These are phyloP conservation scores for Ceratonia siliqua DNA, from an alignment of 306 rosid species.

Conservation along the genomic window DNA sequence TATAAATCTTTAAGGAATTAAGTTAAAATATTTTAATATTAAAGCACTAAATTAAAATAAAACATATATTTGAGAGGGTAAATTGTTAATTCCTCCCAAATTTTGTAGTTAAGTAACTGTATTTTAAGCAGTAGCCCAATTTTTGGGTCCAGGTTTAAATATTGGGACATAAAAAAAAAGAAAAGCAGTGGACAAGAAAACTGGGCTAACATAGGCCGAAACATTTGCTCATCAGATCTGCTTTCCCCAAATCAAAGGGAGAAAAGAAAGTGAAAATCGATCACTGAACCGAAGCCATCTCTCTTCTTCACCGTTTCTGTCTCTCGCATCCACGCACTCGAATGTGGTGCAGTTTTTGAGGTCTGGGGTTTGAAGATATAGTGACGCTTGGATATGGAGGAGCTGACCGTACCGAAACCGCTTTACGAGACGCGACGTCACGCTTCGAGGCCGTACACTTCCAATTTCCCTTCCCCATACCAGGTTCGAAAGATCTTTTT, in stretches of 20 bases:
- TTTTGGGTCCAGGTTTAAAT: too few species aligned
- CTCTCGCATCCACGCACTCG: constrained; percentile 21
- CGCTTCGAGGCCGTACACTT: constrained; percentile 54
- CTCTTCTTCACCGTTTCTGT: not conserved
- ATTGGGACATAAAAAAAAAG: too few species aligned
- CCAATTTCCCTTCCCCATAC: constrained; percentile 64
- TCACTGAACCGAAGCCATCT: constrained; percentile 19
- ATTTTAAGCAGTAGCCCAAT: too few species aligned
- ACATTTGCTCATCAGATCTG: not conserved
- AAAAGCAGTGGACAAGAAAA: not conserved
- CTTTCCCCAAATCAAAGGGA: not conserved
- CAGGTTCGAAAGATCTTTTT: not conserved
- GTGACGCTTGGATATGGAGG: constrained; percentile 53
- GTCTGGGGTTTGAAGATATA: constrained; percentile 43
- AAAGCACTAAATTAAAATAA: too few species aligned
- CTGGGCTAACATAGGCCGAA: not conserved
- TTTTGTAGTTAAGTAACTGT: too few species aligned
- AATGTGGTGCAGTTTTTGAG: constrained; percentile 43
- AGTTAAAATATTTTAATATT: too few species aligned
- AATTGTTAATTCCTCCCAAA: too few species aligned
- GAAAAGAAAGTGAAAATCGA: not conserved
- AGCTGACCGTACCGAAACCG: constrained; percentile 30
- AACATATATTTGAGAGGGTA: too few species aligned
- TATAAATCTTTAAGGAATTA: too few species aligned
- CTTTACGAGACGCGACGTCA: constrained; percentile 80